A percentile compares a stretch with the other conserved stretches of the same genome.
These are phyloP conservation scores for Rubus parviflorus DNA, from an alignment of 306 rosid genomes.

Conservation along the genomic window DNA sequence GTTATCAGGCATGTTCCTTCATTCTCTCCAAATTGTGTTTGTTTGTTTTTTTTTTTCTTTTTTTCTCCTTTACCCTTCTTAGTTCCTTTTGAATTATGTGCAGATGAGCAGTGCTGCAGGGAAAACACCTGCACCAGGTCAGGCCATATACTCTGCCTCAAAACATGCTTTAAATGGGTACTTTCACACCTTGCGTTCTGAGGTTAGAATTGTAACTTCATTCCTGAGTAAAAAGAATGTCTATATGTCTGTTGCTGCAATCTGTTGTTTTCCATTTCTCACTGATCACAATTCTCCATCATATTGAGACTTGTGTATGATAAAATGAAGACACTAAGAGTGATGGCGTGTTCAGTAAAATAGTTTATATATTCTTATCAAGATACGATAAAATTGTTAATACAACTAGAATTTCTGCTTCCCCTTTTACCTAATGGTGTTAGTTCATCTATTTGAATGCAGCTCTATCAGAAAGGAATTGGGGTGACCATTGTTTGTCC, in stretches of 20 bases:
- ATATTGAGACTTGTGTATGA: background rate
- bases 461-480: slow-evolving; percentile 83
- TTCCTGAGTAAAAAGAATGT: slow-evolving; percentile 17
- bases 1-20: background rate
- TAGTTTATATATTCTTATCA: background rate
- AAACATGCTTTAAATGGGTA: slow-evolving; percentile 89
- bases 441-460: slow-evolving; percentile 27
- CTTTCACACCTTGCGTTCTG: slow-evolving; percentile 88
- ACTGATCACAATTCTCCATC: background rate
- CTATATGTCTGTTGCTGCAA: slow-evolving; percentile 4
- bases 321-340: background rate
- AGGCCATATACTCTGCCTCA: slow-evolving; percentile 91
- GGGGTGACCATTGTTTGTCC: slow-evolving; percentile 89
- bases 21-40: slow-evolving; percentile 3
- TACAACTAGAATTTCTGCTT: background rate
- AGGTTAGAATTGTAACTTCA: slow-evolving; percentile 49
- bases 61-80: slow-evolving; percentile 19
- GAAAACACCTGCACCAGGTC: slow-evolving; percentile 94
- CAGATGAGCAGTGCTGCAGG: slow-evolving; percentile 99
- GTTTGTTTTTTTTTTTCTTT: slow-evolving; percentile 15
- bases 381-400: background rate
- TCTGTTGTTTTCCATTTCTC: background rate
- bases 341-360: background rate
- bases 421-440: background rate
- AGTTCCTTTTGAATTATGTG: slow-evolving; percentile 20